Percentiles rank a stretch among this genome's conserved stretches.
phyloP scores from a whole-genome alignment of 2,329 filamentous ascomycete species.

The Aspergillus fumigatiaffinis region DNA sequence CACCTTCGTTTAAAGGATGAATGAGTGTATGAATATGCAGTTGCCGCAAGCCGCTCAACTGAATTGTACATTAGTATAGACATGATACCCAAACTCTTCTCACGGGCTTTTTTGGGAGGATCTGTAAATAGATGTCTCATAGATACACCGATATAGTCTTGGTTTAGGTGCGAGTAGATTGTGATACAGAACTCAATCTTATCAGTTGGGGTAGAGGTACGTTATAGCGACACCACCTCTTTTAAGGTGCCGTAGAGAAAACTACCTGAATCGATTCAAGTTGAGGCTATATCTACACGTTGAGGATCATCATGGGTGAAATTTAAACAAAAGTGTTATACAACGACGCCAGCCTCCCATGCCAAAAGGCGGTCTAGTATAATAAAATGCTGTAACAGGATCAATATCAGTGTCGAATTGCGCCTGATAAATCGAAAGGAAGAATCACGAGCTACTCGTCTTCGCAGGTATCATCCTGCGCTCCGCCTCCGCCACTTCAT shows the following conservation, averaged over 20 bases:
- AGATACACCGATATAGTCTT: neutral
- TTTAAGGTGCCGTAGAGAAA: neutral
- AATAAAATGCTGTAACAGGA: neutral
- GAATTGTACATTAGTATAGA: slow-evolving; percentile 7
- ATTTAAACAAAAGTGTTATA: neutral
- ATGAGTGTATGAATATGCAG: neutral
- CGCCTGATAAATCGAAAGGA: neutral
- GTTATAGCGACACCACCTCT: too few relatives aligned
- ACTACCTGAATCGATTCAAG: neutral
- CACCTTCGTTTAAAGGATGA: slow-evolving; percentile 44
- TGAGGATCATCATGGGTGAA: neutral
- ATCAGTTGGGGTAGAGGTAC: too few relatives aligned
- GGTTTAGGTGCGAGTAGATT: too few relatives aligned
- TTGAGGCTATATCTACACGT: neutral
- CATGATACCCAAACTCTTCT: slow-evolving; percentile 13
- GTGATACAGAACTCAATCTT: too few relatives aligned
- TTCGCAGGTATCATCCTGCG: neutral
- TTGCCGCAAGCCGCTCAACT: neutral
- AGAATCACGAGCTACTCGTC: neutral
- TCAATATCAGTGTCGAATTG: neutral
- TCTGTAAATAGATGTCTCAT: neutral
- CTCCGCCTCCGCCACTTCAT: slow-evolving; percentile 16
- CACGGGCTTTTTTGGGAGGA: neutral
- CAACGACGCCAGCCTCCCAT: neutral
- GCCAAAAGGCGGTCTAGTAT: neutral